phyloP scores from a whole-genome alignment of 306 rosid species.

The Rosa persica region DNA sequence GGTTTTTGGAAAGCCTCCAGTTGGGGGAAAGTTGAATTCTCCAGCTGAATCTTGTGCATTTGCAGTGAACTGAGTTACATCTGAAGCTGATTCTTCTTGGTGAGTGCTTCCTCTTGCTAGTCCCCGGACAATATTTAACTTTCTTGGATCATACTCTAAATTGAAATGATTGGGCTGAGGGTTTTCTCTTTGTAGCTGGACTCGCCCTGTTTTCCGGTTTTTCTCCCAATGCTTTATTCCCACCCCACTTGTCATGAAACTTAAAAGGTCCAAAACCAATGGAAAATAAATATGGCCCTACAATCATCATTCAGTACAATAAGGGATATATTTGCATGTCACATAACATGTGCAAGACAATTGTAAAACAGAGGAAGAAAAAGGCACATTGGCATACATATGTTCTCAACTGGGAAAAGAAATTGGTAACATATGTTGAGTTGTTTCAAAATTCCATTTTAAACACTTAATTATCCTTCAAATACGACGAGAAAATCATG shows the following conservation, averaged over 20 bases:
- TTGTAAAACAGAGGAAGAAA: not conserved
- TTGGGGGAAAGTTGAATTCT: slow-evolving; percentile 32
- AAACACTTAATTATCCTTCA: not conserved
- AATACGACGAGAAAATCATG: slow-evolving; percentile 9
- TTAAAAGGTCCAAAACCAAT: slow-evolving; percentile 56
- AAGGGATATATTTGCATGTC: not conserved
- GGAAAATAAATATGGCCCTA: slow-evolving; percentile 89
- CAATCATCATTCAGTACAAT: slow-evolving; percentile 23
- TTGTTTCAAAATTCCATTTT: not conserved
- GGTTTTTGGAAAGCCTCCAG: slow-evolving; percentile 40
- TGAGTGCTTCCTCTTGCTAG: slow-evolving; percentile 26
- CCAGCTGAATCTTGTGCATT: slow-evolving; percentile 24
- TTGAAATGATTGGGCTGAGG: slow-evolving; percentile 30
- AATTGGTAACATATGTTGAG: not conserved
- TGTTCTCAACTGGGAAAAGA: not conserved
- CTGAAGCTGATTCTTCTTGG: slow-evolving; percentile 27
- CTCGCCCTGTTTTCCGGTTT: slow-evolving; percentile 35
- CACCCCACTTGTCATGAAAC: slow-evolving; percentile 64
- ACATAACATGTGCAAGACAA: not conserved
- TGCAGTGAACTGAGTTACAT: slow-evolving; percentile 21
- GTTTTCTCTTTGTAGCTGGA: slow-evolving; percentile 24
- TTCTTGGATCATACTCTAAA: slow-evolving; percentile 36
- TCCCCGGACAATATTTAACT: slow-evolving; percentile 28
- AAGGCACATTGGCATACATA: not conserved
- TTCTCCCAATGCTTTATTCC: slow-evolving; percentile 44